Base-by-base conservation (phyloP, 2,329 filamentous ascomycete species). In the Blastomyces gilchristii region DNA sequence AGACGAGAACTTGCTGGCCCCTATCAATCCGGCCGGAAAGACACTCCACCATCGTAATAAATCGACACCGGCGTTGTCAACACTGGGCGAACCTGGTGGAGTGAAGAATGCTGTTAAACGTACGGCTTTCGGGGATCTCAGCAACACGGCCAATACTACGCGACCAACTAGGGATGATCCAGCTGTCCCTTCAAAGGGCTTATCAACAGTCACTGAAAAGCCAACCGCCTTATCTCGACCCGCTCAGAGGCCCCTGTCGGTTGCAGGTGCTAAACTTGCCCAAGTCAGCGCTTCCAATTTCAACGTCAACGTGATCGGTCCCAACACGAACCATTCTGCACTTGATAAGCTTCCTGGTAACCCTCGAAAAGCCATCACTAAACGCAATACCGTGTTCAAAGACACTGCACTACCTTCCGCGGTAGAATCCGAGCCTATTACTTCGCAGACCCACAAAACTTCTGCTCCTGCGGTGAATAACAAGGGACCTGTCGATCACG, bases 11-110 rank as follows among this genome's bases (percentile, higher is more conserved):
- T 77, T 81, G 64, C 75, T 80, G 59, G 78, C 81, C 62, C 74
- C 79, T 62, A 76, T 74, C 53, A 64, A 61, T 56, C 71, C 73
- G 61, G 67, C 80, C 65, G 83, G 83, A 68, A 85, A 85, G 73
- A 78, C 83, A 61, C 78, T 91, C 65, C 90, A 95, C 69, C 87
- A 91, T 70, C 87, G 88, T 66, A 87, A 91, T 78, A 96, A 96
- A 77, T 95, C 91, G 9, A 86, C 82, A 43, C 85, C 75, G 75
- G 87, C 76, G 76, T 83, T 82, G 68, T 89, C 77, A 69, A 79
- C 72, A 68, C 71, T 83, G 64, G 73, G 81, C 65, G 78, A 81
- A 65, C 81, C 79, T 59, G 81, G 78, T 63, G 81, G 79, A 49
- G 76, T 87, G 67, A 90, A 87, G 75, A 81, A 82, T 62, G 81